phyloP scores from a whole-genome alignment of 1,284 basidiomycete species.

The Ceratobasidium sp. region DNA sequence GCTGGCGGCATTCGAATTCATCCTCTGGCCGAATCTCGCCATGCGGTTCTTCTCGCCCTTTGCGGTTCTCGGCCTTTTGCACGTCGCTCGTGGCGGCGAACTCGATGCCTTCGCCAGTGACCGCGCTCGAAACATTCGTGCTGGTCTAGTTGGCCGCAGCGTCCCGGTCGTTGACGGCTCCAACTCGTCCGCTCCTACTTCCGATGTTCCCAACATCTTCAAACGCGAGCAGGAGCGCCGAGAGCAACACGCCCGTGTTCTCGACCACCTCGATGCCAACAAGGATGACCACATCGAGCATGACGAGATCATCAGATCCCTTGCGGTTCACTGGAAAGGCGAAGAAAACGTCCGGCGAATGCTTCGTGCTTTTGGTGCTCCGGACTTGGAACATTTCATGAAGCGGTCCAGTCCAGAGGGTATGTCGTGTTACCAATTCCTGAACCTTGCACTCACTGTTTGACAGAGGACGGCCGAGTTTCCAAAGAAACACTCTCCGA shows the following conservation, averaged over 20 bases:
- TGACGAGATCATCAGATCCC: conserved; percentile 6
- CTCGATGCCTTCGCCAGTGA: conserved; percentile 7
- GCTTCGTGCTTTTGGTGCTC: not conserved
- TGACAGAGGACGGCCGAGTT: not conserved
- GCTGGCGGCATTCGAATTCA: not conserved
- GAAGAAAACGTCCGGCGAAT: not conserved
- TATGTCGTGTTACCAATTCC: not conserved
- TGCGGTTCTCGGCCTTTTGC: conserved; percentile 10
- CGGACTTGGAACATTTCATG: not conserved
- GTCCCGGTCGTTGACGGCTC: not conserved
- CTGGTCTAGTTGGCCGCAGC: not conserved
- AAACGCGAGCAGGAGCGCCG: not conserved
- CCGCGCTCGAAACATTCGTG: conserved; percentile 6
- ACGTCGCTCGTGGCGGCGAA: conserved; percentile 15
- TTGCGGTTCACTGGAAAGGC: not conserved
- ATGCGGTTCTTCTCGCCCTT: conserved; percentile 16
- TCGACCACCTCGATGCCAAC: conserved; percentile 8
- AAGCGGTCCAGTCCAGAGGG: not conserved
- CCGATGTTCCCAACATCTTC: not conserved
- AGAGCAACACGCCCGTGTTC: not conserved
- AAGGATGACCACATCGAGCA: conserved; percentile 9
- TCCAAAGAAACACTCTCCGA: not conserved
- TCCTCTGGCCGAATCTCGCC: not conserved
- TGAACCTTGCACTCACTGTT: not conserved
- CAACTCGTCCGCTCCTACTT: not conserved